phyloP scores from a whole-genome alignment of 768 basidiomycete species.

The Suillus tomentosus region DNA sequence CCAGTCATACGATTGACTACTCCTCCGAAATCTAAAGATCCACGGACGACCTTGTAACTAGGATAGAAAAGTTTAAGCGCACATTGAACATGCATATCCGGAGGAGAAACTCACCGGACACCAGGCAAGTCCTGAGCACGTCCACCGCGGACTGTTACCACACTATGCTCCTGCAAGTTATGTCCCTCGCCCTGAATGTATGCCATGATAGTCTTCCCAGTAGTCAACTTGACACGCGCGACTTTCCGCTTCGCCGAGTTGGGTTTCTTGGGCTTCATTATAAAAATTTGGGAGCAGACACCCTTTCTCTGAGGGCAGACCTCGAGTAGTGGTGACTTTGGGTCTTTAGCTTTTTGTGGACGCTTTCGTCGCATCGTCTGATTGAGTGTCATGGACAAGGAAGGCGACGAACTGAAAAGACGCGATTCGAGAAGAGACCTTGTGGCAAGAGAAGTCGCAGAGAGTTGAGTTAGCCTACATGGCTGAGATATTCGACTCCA shows the following conservation, averaged over 20 bases:
- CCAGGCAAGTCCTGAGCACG: constrained; percentile 97
- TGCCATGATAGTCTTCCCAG: constrained; percentile 86
- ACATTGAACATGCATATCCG: neutral
- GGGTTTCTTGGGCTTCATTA: constrained; percentile 92
- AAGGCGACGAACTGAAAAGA: constrained; percentile 63
- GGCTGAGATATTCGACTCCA: constrained; percentile 19
- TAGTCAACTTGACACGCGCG: constrained; percentile 88
- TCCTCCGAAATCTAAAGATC: constrained; percentile 87
- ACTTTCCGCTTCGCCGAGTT: constrained; percentile 99
- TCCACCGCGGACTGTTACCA: constrained; percentile 93
- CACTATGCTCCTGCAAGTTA: constrained; percentile 96
- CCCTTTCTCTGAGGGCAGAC: constrained; percentile 87
- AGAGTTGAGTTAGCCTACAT: constrained; percentile 19
- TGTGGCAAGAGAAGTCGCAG: neutral
- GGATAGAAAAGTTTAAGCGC: neutral
- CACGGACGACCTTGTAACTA: constrained; percentile 95
- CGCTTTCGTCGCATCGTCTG: constrained; percentile 84
- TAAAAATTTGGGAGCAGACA: constrained; percentile 81
- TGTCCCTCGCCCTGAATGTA: constrained; percentile 98
- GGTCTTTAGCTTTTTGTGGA: constrained; percentile 44
- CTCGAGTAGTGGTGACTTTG: constrained; percentile 78
- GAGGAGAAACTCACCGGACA: constrained; percentile 68
- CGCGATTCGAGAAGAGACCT: constrained; percentile 36
- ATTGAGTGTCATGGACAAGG: constrained; percentile 73
- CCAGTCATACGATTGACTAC: constrained; percentile 81